phyloP scores from a whole-genome alignment of 805 yeast genomes.

The Starmerella potacharoeniae region DNA sequence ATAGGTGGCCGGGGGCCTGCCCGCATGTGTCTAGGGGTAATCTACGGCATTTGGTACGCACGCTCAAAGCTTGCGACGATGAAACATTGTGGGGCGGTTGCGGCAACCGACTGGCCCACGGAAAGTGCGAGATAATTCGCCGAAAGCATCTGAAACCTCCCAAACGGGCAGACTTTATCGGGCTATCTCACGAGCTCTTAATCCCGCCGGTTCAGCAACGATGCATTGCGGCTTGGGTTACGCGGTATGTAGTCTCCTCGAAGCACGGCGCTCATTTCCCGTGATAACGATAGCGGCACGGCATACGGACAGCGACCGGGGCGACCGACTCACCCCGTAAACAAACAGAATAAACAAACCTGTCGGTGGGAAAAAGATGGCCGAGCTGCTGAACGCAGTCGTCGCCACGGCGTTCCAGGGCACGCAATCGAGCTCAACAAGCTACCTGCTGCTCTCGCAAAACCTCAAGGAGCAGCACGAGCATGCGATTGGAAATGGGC shows the following conservation, averaged over 20 bases:
- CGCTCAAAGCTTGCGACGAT: too few species aligned
- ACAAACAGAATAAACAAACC: not conserved
- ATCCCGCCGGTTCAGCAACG: not conserved
- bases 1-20: too few species aligned
- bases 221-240: not conserved
- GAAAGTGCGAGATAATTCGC: too few species aligned
- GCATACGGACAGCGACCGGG: not conserved
- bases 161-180: not conserved
- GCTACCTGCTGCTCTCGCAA: conserved; percentile 7
- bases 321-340: not conserved
- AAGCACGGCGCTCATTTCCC: not conserved
- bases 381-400: conserved; percentile 1
- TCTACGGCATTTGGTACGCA: too few species aligned
- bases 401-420: conserved; percentile 17
- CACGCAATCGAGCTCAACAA: conserved; percentile 11
- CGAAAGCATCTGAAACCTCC: not conserved
- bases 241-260: not conserved
- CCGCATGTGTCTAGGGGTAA: too few species aligned
- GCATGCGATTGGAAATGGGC: conserved; percentile 2
- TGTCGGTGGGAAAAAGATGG: not conserved
- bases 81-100: too few species aligned
- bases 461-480: conserved; percentile 8
- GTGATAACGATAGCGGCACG: not conserved
- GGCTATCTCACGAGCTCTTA: not conserved
- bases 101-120: too few species aligned